Conservation (phyloP, 495 filamentous ascomycete genomes). For the Hyphodiscus hymeniophilus region DNA sequence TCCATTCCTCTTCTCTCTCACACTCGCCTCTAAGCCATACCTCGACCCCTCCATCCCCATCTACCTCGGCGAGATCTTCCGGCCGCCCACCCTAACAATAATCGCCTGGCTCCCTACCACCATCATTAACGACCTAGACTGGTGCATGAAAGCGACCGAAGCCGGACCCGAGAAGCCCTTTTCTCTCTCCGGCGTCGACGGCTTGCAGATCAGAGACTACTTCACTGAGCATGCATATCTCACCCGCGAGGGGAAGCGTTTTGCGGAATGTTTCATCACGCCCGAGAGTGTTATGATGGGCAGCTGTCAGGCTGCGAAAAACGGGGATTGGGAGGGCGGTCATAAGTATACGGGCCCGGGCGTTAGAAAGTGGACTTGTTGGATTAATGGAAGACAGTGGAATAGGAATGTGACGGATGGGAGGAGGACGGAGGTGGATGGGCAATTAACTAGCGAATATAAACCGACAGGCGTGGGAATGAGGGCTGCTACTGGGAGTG, state of each 20-base stretch:
- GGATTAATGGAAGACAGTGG: slow-evolving; percentile 4
- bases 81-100: slow-evolving; percentile 18
- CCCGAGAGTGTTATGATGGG: slow-evolving; percentile 15
- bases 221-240: slow-evolving; percentile 15
- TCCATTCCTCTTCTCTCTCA: background rate
- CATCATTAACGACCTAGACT: slow-evolving; percentile 4
- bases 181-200: slow-evolving; percentile 11
- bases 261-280: slow-evolving; percentile 16
- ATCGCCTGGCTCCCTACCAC: slow-evolving; percentile 15
- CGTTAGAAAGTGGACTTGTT: slow-evolving; percentile 20
- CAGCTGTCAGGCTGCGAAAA: slow-evolving; percentile 7
- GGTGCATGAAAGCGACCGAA: slow-evolving; percentile 15
- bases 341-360: slow-evolving; percentile 15
- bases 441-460: background rate
- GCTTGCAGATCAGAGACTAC: slow-evolving; percentile 16
- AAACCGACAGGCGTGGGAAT: background rate
- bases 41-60: slow-evolving; percentile 13
- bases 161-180: slow-evolving; percentile 6
- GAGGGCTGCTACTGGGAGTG: background rate
- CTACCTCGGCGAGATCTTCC: slow-evolving; percentile 20
- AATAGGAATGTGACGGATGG: background rate
- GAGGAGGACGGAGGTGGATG: background rate
- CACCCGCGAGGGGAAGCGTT: slow-evolving; percentile 10
- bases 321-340: slow-evolving; percentile 11
- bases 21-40: background rate